phyloP scores from a whole-genome alignment of 2,329 filamentous ascomycete genomes.

The Aulographum hederae region DNA sequence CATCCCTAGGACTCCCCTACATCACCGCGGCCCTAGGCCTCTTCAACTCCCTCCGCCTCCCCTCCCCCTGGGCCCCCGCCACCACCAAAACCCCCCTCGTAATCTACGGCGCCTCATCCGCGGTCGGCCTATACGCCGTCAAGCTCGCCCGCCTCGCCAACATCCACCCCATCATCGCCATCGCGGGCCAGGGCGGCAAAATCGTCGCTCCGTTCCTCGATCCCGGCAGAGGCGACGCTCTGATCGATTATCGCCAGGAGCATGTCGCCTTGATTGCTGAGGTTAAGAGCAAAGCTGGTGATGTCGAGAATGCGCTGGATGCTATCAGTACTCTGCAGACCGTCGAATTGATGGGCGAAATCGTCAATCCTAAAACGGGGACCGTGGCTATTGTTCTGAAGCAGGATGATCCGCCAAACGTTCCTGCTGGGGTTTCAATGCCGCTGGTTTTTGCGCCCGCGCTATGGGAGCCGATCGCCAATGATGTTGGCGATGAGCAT shows the following conservation, averaged over 20 bases:
- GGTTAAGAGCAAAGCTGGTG: conserved; percentile 28
- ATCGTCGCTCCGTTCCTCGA: conserved; percentile 37
- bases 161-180: conserved; percentile 42
- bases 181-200: conserved; percentile 33
- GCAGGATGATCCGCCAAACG: too few relatives aligned
- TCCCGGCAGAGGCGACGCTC: conserved; percentile 32
- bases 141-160: conserved; percentile 36
- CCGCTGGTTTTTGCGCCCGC: too few relatives aligned
- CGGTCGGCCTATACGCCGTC: conserved; percentile 39
- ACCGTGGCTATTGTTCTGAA: too few relatives aligned
- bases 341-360: too few relatives aligned
- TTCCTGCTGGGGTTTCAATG: too few relatives aligned
- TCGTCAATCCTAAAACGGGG: too few relatives aligned
- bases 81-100: conserved; percentile 20
- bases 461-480: too few relatives aligned
- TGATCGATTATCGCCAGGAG: conserved; percentile 39
- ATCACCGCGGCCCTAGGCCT: conserved; percentile 35
- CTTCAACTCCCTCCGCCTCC: conserved; percentile 27
- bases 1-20: too few relatives aligned
- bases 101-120: conserved; percentile 32
- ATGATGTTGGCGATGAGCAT: too few relatives aligned
- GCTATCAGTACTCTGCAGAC: too few relatives aligned
- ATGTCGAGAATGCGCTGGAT: conserved; percentile 26
- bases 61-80: conserved; percentile 26
- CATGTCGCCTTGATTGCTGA: too few relatives aligned